A percentile compares a stretch with the other conserved stretches of the same genome.
phyloP scores from a whole-genome alignment of 2,329 filamentous ascomycete species.

The Colletotrichum scovillei region DNA sequence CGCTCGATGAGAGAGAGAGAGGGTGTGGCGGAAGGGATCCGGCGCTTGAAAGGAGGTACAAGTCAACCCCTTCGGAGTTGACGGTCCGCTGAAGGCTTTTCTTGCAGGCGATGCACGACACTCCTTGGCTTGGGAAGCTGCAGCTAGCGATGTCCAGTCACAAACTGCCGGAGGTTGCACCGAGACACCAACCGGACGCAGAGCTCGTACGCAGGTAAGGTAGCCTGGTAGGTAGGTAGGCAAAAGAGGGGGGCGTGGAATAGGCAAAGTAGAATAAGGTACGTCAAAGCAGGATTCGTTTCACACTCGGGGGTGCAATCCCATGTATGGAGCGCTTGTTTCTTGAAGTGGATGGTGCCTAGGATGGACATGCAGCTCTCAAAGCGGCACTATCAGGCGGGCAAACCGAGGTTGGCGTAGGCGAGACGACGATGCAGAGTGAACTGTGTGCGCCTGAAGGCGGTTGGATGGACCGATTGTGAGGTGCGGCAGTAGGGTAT shows the following conservation, averaged over 20 bases:
- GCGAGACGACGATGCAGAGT: not conserved
- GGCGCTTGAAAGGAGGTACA: not conserved
- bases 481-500: not conserved
- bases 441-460: not conserved
- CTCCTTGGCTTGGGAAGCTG: not conserved
- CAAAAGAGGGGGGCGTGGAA: not conserved
- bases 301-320: conserved; percentile 16
- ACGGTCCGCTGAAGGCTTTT: not conserved
- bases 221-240: not conserved
- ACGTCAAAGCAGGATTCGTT: conserved; percentile 18
- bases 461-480: not conserved
- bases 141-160: not conserved
- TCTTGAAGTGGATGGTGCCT: not conserved
- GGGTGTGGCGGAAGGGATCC: not conserved
- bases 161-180: not conserved
- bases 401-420: not conserved
- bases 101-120: not conserved
- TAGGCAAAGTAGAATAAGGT: not conserved
- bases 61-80: not conserved
- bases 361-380: not conserved
- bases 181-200: not conserved
- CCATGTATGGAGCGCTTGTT: conserved; percentile 9
- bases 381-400: not conserved
- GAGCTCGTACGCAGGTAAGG: not conserved
- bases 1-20: not conserved